Conservation (phyloP, 129 eudicot species). For the Flaveria brownii region DNA sequence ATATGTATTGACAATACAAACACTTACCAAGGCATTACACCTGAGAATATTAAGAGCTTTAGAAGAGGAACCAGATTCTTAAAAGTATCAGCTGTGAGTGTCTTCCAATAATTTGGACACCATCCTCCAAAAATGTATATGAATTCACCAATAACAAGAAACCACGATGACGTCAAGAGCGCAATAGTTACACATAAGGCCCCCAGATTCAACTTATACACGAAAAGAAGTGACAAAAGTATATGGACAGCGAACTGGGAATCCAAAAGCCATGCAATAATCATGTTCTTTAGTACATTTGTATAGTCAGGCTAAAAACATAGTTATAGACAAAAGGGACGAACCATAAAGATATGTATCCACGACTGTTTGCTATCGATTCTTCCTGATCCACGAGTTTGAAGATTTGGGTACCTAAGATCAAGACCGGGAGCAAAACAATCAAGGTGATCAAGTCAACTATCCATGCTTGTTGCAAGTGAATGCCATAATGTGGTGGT, state of each 20-base stretch:
- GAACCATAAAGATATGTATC: constrained; percentile 54
- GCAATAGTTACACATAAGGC: constrained; percentile 48
- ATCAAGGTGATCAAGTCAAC: constrained; percentile 27
- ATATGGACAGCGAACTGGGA: constrained; percentile 41
- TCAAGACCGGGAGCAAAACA: constrained; percentile 49
- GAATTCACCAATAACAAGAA: constrained; percentile 53
- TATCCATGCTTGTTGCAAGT: constrained; percentile 37
- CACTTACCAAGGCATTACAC: constrained; percentile 63
- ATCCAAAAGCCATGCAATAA: constrained; percentile 46
- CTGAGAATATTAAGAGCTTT: constrained; percentile 62
- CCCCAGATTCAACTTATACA: constrained; percentile 35
- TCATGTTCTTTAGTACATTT: constrained; percentile 57
- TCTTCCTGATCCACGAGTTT: constrained; percentile 46
- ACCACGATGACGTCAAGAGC: constrained; percentile 44
- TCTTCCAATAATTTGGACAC: constrained; percentile 62
- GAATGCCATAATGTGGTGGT: constrained; percentile 59
- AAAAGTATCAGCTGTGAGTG: constrained; percentile 50
- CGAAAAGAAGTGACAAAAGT: constrained; percentile 45
- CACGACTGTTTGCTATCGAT: constrained; percentile 45
- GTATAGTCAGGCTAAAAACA: constrained; percentile 52
- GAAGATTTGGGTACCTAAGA: constrained; percentile 43
- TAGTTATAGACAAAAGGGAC: constrained; percentile 50
- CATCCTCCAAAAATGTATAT: constrained; percentile 63
- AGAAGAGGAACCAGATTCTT: constrained; percentile 52
- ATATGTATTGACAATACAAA: background rate